phyloP scores from a whole-genome alignment of 2,329 filamentous ascomycete species.

The Aureobasidium leucospermi region DNA sequence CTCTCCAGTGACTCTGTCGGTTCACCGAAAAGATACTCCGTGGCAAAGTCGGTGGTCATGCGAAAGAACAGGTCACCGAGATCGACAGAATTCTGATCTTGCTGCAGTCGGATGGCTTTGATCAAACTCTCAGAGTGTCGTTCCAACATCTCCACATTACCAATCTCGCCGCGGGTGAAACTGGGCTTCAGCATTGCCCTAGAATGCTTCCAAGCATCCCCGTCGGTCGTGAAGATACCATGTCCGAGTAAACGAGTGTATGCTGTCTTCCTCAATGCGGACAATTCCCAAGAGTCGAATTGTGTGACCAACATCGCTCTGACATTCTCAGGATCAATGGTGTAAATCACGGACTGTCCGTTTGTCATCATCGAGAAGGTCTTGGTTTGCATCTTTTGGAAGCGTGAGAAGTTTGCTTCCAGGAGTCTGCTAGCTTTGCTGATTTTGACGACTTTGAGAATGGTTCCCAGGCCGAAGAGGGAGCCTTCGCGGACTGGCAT shows the following conservation, averaged over 20 bases:
- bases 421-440: conserved; percentile 32
- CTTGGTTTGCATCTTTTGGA: not conserved
- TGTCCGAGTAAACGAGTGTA: no score
- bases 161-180: conserved; percentile 30
- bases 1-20: conserved; percentile 18
- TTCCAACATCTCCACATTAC: conserved; percentile 52
- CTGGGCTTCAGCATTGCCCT: no score
- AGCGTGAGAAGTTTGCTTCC: conserved; percentile 16
- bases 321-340: conserved; percentile 35
- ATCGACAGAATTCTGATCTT: conserved; percentile 48
- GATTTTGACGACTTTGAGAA: conserved; percentile 34
- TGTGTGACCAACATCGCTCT: no score
- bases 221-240: no score
- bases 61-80: conserved; percentile 56
- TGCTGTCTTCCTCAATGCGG: no score
- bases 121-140: conserved; percentile 53
- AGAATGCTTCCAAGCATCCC: no score
- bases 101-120: conserved; percentile 46
- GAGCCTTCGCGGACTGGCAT: conserved; percentile 33
- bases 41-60: conserved; percentile 58
- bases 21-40: conserved; percentile 57
- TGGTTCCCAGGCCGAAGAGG: conserved; percentile 46
- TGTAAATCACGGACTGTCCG: conserved; percentile 25
- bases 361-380: not conserved
- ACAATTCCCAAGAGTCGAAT: no score